Evolutionary conservation across 345 rosid genomes (phyloP), one percentile per base, ranked within the genome.

Genomic region (Lagerstroemia speciosa): DNA sequence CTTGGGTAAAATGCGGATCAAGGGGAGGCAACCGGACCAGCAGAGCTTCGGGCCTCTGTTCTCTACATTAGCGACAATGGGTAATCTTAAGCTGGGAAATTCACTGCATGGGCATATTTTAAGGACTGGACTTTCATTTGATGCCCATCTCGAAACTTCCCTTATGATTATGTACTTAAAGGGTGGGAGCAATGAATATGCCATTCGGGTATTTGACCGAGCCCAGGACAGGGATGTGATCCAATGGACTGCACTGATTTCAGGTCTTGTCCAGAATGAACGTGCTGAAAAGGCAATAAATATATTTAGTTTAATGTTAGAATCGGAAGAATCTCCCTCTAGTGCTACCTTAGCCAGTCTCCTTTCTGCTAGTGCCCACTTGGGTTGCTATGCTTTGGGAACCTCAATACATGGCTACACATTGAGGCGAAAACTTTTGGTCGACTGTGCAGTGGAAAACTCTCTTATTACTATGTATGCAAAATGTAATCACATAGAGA

Each of bases 241-340:
- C 73, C 77, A 84, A 33, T 90, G 95, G 95, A 87, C 89, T 48
- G 86, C 87, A 1, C 82, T 90, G 78, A 88, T 92, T 77, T 86
- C 97, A 29, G 97, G 95, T 65, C 89, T 90, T 75, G 81, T 88
- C 60, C 85, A 85, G 80, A 84, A 84, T 68, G 82, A 82, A 77
- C 75, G 76, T 74, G 82, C 85, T 10, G 86, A 77, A 48, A 74
- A 76, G 79, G 90, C 93, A 22, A 64, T 90, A 52, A 29, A 61
- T 53, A 78, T 85, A 65, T 87, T 87, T 74, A 38, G 68, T 48
- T 70, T 76, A 58, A 87, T 92, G 91, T 67, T 85, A 63, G 66
- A 76, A 75, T 81, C 80, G 64, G 76, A 80, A 33, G 70, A 74
- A 33, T 81, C 70, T 30, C 83, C 93, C 50, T 90, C 90, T 41